phyloP scores from a whole-genome alignment of 163 green algal genomes.

The Chlamydomonas reinhardtii region DNA sequence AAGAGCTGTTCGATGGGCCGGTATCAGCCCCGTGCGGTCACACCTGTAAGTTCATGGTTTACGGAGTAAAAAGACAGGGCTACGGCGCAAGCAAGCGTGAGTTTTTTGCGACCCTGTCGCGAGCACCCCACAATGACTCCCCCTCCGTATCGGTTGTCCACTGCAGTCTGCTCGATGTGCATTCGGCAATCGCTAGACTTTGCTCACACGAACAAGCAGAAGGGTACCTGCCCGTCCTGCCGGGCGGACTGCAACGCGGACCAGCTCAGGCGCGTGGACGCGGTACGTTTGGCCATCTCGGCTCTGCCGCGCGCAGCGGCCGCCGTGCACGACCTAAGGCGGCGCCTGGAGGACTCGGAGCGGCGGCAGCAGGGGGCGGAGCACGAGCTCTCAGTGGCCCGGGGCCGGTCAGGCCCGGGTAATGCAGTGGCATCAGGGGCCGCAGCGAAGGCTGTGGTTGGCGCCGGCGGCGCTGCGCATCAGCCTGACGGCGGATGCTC shows the following conservation, averaged over 20 bases:
- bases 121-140: no score
- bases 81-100: no score
- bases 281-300: background rate
- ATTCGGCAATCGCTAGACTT: slow-evolving; percentile 12
- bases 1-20: slow-evolving; percentile 5
- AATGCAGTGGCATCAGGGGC: background rate
- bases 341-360: background rate
- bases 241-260: background rate
- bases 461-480: background rate
- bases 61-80: no score
- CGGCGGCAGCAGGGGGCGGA: background rate
- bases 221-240: slow-evolving; percentile 28
- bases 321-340: background rate
- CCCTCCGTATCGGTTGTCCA: no score
- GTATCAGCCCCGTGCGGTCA: background rate
- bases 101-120: no score
- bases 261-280: slow-evolving; percentile 1
- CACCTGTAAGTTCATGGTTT: slow-evolving; percentile 12
- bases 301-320: background rate
- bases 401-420: background rate
- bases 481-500: background rate
- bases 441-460: background rate
- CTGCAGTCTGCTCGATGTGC: slow-evolving; percentile 44
- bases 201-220: background rate
- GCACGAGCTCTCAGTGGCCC: background rate